These are phyloP conservation scores for Austroboletus rostrupii DNA, from an alignment of 1,284 basidiomycete genomes.

Conservation along the genomic window DNA sequence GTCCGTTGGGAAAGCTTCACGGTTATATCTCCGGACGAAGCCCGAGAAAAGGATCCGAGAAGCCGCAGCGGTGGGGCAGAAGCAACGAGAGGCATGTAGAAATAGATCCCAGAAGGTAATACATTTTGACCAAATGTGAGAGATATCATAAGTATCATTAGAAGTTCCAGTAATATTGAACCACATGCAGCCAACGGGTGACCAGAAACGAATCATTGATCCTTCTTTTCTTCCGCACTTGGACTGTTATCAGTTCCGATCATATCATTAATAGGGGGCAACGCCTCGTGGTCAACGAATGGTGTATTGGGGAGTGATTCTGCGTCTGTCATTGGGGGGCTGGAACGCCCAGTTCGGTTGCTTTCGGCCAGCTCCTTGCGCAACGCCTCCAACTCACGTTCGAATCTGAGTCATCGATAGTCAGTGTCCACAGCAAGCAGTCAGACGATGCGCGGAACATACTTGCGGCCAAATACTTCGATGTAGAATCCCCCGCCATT, in stretches of 20 bases:
- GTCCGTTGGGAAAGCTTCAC: constrained; percentile 50
- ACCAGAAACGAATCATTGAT: constrained; percentile 10
- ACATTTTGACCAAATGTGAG: constrained; percentile 9
- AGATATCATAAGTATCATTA: constrained; percentile 19
- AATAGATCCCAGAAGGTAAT: constrained; percentile 7
- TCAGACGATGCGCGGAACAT: constrained; percentile 30
- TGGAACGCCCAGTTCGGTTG: constrained; percentile 50
- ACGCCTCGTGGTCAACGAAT: constrained; percentile 21
- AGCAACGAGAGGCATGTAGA: background rate
- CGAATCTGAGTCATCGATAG: constrained; percentile 56
- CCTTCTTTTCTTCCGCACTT: constrained; percentile 26
- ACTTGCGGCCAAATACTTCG: constrained; percentile 94
- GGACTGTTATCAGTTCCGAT: constrained; percentile 1
- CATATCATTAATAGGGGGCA: constrained; percentile 16
- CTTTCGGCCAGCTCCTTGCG: constrained; percentile 80
- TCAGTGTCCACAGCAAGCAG: constrained; percentile 5
- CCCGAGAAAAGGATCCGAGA: background rate
- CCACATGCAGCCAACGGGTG: constrained; percentile 1
- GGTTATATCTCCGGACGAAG: constrained; percentile 1
- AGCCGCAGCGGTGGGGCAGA: background rate
- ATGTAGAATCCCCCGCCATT: constrained; percentile 87
- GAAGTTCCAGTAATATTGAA: constrained; percentile 5
- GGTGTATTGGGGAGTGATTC: constrained; percentile 36
- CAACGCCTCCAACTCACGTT: constrained; percentile 82
- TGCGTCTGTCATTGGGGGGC: constrained; percentile 42